Evolutionary conservation across 495 filamentous ascomycete species (phyloP), one percentile per base, ranked within the genome.

Genomic region (Venustampulla echinocandica): DNA sequence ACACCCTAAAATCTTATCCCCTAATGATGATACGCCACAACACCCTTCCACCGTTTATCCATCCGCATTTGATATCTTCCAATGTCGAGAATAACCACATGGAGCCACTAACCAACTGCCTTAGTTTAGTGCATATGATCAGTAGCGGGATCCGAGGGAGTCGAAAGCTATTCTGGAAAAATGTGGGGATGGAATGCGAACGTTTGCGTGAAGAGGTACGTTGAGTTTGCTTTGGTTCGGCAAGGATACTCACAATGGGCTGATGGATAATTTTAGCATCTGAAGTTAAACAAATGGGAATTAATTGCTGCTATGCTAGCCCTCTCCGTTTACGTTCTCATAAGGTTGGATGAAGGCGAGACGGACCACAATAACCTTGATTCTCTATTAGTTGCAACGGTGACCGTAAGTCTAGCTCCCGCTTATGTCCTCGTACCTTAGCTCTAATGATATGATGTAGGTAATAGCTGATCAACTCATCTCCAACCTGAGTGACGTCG

Each of bases 171-270:
- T 74, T 74, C 50, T 74, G 47, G 40, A 39, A 45, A 41, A 70
- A 71, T 53, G 69, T 71, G 41, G 55, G 58, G 27, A 33, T 58
- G 44, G 69, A 72, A 50, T 74, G 69, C 54, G 68, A 71, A 47
- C 60, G 63, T 15, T 55, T 69, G 10, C 46, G 34, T 53, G 55
- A 43, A 48, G 62, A 68, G 53, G 69, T 71, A 61, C 1, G 58
- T 54, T 35, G 22, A 46, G 11, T 38, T 21, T 50, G 24, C 19
- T 13, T 20, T 47, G 17, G 39, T 49, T 24, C 20, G 40, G 7
- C 17, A 49, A 42, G 25, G 36, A 46, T 2, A 30, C 1, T 13
- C 14, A 35, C 35, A 44, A 41, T 47, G 49, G 59, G 19, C 49
- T 40, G 15, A 34, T 42, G 41, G 40, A 10, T 44, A 20, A 39